phyloP scores from a whole-genome alignment of 129 eudicot genomes.

The Lactuca saligna region DNA sequence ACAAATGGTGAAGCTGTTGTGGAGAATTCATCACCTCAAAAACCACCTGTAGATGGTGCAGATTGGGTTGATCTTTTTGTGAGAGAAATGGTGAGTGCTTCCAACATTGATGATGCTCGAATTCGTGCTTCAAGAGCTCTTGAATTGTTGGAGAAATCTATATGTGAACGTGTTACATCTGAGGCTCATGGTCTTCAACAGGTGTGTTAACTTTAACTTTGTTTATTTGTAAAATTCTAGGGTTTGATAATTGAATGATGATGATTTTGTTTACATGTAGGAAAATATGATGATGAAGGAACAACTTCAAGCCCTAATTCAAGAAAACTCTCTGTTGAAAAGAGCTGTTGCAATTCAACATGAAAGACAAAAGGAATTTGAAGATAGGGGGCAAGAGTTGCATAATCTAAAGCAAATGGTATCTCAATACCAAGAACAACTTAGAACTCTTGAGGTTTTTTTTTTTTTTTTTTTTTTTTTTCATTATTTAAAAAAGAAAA shows the following conservation, averaged over 20 bases:
- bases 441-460: constrained; percentile 86
- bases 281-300: constrained; percentile 74
- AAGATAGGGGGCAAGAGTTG: constrained; percentile 70
- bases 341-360: constrained; percentile 96
- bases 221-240: no score
- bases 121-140: constrained; percentile 76
- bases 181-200: constrained; percentile 63
- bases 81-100: constrained; percentile 56
- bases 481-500: neutral
- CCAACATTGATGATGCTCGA: constrained; percentile 70
- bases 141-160: constrained; percentile 72
- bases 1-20: constrained; percentile 42
- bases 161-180: constrained; percentile 48
- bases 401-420: constrained; percentile 86
- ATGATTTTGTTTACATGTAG: constrained; percentile 35
- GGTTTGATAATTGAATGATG: neutral
- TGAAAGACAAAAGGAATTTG: constrained; percentile 88
- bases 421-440: constrained; percentile 93
- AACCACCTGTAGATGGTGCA: constrained; percentile 57
- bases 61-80: constrained; percentile 93
- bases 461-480: constrained; percentile 5
- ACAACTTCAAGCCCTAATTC: constrained; percentile 72
- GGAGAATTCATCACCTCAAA: constrained; percentile 43
- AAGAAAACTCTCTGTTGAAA: constrained; percentile 75
- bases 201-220: constrained; percentile 30